A percentile compares a stretch with the other conserved stretches of the same genome.
These are phyloP conservation scores for Ogataea neopini DNA, from an alignment of 805 yeast genomes.

Conservation along the genomic window DNA sequence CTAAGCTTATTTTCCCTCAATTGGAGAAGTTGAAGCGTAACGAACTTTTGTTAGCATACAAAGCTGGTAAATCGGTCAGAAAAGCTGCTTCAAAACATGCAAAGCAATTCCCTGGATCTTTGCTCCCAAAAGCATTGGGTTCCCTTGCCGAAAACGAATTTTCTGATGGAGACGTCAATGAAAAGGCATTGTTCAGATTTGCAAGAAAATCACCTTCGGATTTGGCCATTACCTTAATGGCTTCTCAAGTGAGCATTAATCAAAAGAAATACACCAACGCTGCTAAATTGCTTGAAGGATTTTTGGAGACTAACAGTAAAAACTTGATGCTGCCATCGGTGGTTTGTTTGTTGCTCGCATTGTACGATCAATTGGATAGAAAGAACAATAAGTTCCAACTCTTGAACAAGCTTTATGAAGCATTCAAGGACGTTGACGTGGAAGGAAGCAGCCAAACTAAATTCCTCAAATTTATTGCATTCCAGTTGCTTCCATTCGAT, in stretches of 20 bases:
- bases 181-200: slow-evolving; percentile 36
- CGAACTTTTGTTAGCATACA: slow-evolving; percentile 43
- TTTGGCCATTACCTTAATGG: slow-evolving; percentile 34
- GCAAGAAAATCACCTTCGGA: slow-evolving; percentile 34
- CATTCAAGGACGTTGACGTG: slow-evolving; percentile 17
- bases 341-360: slow-evolving; percentile 47
- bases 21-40: slow-evolving; percentile 43
- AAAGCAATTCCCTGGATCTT: slow-evolving; percentile 27
- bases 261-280: slow-evolving; percentile 37
- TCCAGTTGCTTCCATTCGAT: slow-evolving; percentile 40
- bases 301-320: slow-evolving; percentile 16
- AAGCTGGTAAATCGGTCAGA: slow-evolving; percentile 36
- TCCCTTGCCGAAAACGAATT: slow-evolving; percentile 23
- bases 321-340: slow-evolving; percentile 44
- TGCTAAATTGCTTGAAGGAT: slow-evolving; percentile 37
- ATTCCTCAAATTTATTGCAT: slow-evolving; percentile 36
- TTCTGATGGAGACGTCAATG: slow-evolving; percentile 26
- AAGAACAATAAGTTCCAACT: slow-evolving; percentile 34
- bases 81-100: slow-evolving; percentile 22
- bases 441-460: slow-evolving; percentile 23
- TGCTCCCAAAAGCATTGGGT: slow-evolving; percentile 28
- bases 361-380: slow-evolving; percentile 50
- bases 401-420: slow-evolving; percentile 34
- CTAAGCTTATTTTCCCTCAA: slow-evolving; percentile 43
- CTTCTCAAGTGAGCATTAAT: slow-evolving; percentile 37